Conservation (phyloP, 2,329 filamentous ascomycete species). For the Lachnellula occidentalis region DNA sequence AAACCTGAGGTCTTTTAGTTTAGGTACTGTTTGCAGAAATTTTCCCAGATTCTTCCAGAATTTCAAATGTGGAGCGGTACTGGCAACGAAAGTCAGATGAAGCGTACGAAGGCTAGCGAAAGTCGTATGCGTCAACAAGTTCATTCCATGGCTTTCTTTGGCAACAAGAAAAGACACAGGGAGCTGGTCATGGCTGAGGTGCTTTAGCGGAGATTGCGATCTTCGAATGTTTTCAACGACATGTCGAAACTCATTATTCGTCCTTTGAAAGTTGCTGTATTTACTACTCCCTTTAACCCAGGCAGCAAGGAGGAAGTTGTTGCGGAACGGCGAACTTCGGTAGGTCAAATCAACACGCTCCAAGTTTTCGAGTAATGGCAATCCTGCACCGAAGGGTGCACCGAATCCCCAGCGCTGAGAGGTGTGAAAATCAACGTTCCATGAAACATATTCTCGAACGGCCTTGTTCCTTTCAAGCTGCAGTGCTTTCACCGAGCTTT, state of each 20-base stretch:
- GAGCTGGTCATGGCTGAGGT: background rate
- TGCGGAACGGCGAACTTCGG: background rate
- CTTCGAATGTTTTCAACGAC: background rate
- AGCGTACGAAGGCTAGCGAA: background rate
- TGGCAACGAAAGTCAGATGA: conserved; percentile 1
- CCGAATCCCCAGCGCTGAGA: background rate
- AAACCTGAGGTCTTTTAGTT: background rate
- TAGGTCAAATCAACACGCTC: background rate
- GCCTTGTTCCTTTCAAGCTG: background rate
- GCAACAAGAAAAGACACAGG: background rate
- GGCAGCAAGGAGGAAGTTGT: background rate
- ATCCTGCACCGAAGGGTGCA: rapidly evolving
- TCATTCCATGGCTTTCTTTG: background rate
- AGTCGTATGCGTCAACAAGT: background rate
- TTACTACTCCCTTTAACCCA: background rate
- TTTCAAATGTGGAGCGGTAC: background rate
- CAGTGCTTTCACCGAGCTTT: background rate
- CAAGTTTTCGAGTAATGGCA: background rate
- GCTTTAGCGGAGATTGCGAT: background rate
- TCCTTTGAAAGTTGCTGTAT: background rate
- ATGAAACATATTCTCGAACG: background rate
- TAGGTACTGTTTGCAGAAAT: background rate
- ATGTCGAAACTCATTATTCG: background rate
- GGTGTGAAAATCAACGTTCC: background rate
- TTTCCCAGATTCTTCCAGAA: background rate